Evolutionary conservation across 1,139 yeast genomes (phyloP), one percentile per base, ranked within the genome.

Genomic region (Candida smagusa): DNA sequence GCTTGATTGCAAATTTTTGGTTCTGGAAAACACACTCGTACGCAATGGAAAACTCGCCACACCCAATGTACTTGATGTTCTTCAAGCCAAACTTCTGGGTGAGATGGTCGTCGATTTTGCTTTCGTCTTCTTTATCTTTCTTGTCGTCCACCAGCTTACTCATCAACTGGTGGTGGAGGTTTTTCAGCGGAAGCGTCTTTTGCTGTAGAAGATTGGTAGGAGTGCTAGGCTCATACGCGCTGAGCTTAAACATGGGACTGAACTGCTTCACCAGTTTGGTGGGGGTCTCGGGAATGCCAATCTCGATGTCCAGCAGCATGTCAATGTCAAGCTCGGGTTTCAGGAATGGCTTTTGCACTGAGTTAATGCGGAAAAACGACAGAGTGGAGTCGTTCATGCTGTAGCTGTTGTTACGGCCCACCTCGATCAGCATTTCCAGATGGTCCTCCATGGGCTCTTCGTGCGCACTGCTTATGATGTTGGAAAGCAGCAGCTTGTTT

Each of bases 31-130:
- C 62, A 42, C 85, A 82, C 51, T 85, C 88, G 59, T 79, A 92
- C 9, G 95, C 97, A 32, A 81, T 70, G 3, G 96, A 86, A 54
- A 92, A 92, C 58, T 88, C 96, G 13, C 98, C 97, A 30, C 77
- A 68, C 3, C 96, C 96, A 36, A 89, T 69, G 35, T 81, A 63
- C 37, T 75, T 73, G 33, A 90, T 88, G 48, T 81, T 77, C 38
- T 77, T 59, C 52, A 55, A 62, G 2, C 80, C 86, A 61, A 90
- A 90, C 56, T 82, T 79, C 26, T 79, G 72, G 33, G 74, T 64
- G 43, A 88, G 67, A 53, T 80, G 86, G 31, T 76, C 76, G 51
- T 83, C 88, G 19, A 72, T 58, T 33, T 56, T 62, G 22, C 27
- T 31, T 7, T 31, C 35, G 3, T 35, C 42, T 21, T 34, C 41